These are phyloP conservation scores for Echites panduratus DNA, from an alignment of 257 asterid species.

Conservation along the genomic window DNA sequence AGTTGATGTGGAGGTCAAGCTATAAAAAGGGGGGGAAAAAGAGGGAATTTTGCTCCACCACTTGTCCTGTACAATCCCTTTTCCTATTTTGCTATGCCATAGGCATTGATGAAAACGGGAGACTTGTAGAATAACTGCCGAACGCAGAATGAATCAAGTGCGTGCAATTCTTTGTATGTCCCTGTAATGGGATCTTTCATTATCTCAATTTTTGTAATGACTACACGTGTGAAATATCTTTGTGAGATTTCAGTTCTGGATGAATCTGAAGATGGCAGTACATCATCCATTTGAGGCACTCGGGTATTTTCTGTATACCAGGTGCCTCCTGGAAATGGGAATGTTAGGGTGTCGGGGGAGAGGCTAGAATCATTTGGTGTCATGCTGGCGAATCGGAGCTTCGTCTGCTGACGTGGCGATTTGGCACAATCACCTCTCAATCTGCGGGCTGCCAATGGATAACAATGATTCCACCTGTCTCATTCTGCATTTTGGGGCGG, in stretches of 20 bases:
- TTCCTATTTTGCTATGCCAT: slow-evolving; percentile 1
- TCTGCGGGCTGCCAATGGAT: too few relatives aligned
- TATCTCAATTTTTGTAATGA: background rate
- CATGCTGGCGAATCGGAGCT: too few relatives aligned
- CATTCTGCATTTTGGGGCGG: too few relatives aligned
- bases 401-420: too few relatives aligned
- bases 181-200: background rate
- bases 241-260: background rate
- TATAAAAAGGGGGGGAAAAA: slow-evolving; percentile 26
- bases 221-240: background rate
- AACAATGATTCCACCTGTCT: too few relatives aligned
- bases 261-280: background rate
- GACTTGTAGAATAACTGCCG: slow-evolving; percentile 12
- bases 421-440: too few relatives aligned
- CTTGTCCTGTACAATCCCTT: background rate
- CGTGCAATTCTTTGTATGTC: background rate
- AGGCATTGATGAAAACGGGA: background rate
- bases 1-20: slow-evolving; percentile 98
- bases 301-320: too few relatives aligned
- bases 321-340: too few relatives aligned
- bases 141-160: slow-evolving; percentile 9
- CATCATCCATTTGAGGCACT: background rate
- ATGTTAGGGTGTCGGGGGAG: too few relatives aligned
- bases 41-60: too few relatives aligned
- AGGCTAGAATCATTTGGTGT: too few relatives aligned